These are phyloP conservation scores for Trichoderma oligosporum DNA, from an alignment of 2,329 filamentous ascomycete species.

Conservation along the genomic window DNA sequence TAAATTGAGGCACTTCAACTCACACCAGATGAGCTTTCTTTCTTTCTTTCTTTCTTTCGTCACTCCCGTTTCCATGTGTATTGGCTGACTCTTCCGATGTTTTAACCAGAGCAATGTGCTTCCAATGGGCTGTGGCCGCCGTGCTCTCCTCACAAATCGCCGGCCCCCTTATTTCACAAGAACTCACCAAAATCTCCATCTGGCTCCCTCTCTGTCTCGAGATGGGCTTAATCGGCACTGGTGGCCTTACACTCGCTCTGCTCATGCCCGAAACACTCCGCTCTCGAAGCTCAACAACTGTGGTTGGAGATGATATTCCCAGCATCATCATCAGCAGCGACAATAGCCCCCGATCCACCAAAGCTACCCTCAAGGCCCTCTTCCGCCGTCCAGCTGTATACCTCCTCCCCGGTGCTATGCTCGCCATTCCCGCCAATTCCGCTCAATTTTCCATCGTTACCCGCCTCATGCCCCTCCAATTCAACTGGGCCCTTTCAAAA, in stretches of 20 bases:
- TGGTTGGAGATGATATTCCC: neutral
- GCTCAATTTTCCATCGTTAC: conserved; percentile 25
- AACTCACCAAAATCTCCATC: conserved; percentile 22
- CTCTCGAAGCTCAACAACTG: neutral
- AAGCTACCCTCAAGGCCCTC: conserved; percentile 19
- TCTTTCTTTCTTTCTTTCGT: too few relatives aligned
- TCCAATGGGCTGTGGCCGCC: conserved; percentile 27
- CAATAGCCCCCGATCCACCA: neutral
- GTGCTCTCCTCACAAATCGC: conserved; percentile 22
- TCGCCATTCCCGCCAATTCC: conserved; percentile 25
- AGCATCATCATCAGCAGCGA: neutral
- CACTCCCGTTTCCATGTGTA: too few relatives aligned
- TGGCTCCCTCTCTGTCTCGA: conserved; percentile 26
- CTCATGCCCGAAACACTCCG: conserved; percentile 26
- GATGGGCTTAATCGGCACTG: conserved; percentile 21
- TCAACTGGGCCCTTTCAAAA: conserved; percentile 24
- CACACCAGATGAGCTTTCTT: too few relatives aligned
- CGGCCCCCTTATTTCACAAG: too few relatives aligned
- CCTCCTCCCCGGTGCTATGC: conserved; percentile 26
- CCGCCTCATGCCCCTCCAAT: conserved; percentile 29
- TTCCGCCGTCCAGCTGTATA: conserved; percentile 24
- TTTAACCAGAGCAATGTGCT: conserved; percentile 24
- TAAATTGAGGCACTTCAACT: too few relatives aligned
- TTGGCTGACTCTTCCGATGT: neutral
- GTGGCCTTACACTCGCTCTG: conserved; percentile 21